Evolutionary conservation across 2,329 filamentous ascomycete species (phyloP).

Genomic region (Gyromitra esculenta): DNA sequence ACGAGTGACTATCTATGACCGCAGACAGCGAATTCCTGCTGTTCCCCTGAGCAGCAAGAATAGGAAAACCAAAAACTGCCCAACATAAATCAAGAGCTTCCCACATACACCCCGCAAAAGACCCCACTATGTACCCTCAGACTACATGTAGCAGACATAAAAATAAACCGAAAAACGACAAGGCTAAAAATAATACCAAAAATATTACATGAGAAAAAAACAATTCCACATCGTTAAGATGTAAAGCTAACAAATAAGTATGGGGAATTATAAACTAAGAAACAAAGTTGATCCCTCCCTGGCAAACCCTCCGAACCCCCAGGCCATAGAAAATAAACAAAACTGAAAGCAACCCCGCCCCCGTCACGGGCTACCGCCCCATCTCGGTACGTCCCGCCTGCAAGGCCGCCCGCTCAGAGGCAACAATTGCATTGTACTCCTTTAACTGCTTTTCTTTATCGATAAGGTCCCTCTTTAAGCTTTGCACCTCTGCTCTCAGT

Average conservation of each 20-base stretch:
- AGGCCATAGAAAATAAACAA: slow-evolving; percentile 4
- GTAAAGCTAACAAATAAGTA: not conserved
- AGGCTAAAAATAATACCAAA: not conserved
- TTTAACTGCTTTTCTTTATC: slow-evolving; percentile 49
- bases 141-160: not conserved
- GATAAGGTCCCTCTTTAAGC: slow-evolving; percentile 40
- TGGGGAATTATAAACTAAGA: slow-evolving; percentile 26
- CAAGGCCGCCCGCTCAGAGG: slow-evolving; percentile 44
- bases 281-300: slow-evolving; percentile 6
- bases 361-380: slow-evolving; percentile 17
- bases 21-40: slow-evolving; percentile 8
- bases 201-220: slow-evolving; percentile 41
- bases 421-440: slow-evolving; percentile 50
- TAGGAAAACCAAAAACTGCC: slow-evolving; percentile 23
- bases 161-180: slow-evolving; percentile 4
- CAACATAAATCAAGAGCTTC: slow-evolving; percentile 20
- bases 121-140: slow-evolving; percentile 27
- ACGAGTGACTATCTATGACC: slow-evolving; percentile 43
- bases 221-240: slow-evolving; percentile 2
- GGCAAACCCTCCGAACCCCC: slow-evolving; percentile 2
- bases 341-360: slow-evolving; percentile 3
- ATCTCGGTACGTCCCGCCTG: slow-evolving; percentile 27
- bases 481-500: slow-evolving; percentile 48
- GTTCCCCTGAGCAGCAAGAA: slow-evolving; percentile 16
- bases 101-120: not conserved